Percentiles rank a stretch among this genome's conserved stretches.
These are phyloP conservation scores for Epithele typhae DNA, from an alignment of 768 basidiomycete genomes.

Conservation along the genomic window DNA sequence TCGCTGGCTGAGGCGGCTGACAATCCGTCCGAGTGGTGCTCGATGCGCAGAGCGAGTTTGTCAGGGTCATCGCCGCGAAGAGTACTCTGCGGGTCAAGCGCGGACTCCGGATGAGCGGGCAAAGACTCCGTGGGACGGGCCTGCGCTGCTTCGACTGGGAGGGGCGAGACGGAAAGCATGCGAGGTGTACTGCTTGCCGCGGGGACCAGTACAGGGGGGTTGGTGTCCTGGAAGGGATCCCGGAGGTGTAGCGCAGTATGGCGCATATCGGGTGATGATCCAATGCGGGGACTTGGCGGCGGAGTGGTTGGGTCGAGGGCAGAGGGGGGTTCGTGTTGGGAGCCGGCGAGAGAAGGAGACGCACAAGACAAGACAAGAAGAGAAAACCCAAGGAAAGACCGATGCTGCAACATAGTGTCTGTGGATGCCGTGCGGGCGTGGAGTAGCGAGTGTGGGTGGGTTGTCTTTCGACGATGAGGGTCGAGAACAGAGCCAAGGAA, in stretches of 20 bases:
- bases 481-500: background rate
- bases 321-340: background rate
- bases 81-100: too few species aligned
- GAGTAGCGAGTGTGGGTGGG: background rate
- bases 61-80: too few species aligned
- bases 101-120: too few species aligned
- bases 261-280: background rate
- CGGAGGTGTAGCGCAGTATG: background rate
- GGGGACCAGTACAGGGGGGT: background rate
- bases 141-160: background rate
- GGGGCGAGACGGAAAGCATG: background rate
- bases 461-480: background rate
- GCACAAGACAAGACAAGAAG: conserved; percentile 14
- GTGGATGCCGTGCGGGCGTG: conserved; percentile 21
- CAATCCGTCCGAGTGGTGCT: too few species aligned
- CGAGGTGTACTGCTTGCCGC: background rate
- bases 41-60: too few species aligned
- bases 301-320: background rate
- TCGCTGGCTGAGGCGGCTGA: too few species aligned
- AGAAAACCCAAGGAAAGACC: conserved; percentile 13
- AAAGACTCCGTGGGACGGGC: background rate
- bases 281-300: conserved; percentile 4
- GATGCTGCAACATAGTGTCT: conserved; percentile 6
- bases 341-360: conserved; percentile 8
- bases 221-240: background rate